Percentiles rank a stretch among this genome's conserved stretches.
These are phyloP conservation scores for Colletotrichum somersetense DNA, from an alignment of 2,329 filamentous ascomycete genomes.

Conservation along the genomic window DNA sequence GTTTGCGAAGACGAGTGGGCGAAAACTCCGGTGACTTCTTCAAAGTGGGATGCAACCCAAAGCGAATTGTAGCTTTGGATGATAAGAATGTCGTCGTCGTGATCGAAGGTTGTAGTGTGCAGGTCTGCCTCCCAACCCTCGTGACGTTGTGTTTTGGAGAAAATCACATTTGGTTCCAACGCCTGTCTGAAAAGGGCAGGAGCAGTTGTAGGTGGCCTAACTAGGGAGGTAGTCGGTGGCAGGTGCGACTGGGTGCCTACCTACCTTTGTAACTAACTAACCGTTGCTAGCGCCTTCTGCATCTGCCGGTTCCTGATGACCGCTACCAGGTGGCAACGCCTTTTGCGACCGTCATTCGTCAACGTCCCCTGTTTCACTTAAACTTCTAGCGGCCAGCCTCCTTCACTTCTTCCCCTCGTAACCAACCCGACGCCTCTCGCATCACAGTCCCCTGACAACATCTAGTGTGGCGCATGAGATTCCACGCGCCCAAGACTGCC, in stretches of 20 bases:
- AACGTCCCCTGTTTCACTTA: constrained; percentile 29
- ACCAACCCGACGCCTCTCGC: constrained; percentile 13
- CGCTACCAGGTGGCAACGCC: constrained; percentile 23
- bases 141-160: constrained; percentile 6
- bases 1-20: neutral
- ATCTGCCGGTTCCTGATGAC: constrained; percentile 25
- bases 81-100: neutral
- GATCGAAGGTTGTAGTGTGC: neutral
- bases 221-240: neutral
- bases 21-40: too few species aligned
- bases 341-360: constrained; percentile 29
- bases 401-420: neutral
- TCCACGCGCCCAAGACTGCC: neutral
- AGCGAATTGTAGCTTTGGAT: too few species aligned
- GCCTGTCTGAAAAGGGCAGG: constrained; percentile 6
- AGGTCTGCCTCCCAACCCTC: neutral
- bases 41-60: neutral
- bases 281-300: constrained; percentile 14
- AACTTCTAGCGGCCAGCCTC: neutral
- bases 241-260: neutral
- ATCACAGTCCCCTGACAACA: constrained; percentile 6
- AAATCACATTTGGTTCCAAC: neutral
- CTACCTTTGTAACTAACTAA: neutral
- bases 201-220: constrained; percentile 8
- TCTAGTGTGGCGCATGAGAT: constrained; percentile 18